phyloP scores from a whole-genome alignment of 2,329 filamentous ascomycete genomes.

The Colletotrichum incanum region DNA sequence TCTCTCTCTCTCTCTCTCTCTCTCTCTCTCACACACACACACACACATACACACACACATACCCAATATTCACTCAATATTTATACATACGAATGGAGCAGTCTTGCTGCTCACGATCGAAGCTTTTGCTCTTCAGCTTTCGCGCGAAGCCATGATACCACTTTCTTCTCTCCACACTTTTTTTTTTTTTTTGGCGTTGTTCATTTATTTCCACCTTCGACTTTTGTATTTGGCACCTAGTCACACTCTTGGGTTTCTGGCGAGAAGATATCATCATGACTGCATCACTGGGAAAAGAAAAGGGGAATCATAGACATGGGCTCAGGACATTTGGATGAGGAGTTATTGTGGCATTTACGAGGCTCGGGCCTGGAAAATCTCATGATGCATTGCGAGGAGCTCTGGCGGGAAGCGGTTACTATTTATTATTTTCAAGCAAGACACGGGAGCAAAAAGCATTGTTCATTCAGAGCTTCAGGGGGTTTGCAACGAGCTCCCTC shows the following conservation, averaged over 20 bases:
- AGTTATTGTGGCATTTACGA: constrained; percentile 43
- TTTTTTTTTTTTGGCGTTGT: constrained; percentile 19
- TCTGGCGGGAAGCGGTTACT: constrained; percentile 32
- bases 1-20: no score
- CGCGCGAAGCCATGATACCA: constrained; percentile 21
- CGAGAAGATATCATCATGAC: constrained; percentile 30
- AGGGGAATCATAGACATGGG: constrained; percentile 35
- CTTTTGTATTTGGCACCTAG: constrained; percentile 16
- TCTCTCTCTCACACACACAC: no score
- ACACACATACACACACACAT: not conserved
- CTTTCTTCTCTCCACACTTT: not conserved
- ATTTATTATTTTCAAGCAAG: not conserved
- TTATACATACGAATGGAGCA: not conserved
- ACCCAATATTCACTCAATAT: no score
- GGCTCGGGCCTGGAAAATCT: constrained; percentile 39
- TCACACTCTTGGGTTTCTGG: not conserved
- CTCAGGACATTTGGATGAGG: constrained; percentile 22
- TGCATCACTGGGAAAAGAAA: constrained; percentile 35
- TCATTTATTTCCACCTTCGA: constrained; percentile 9
- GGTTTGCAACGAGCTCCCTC: not conserved
- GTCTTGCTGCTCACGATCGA: not conserved
- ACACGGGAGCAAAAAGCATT: constrained; percentile 2
- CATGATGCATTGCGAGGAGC: constrained; percentile 42
- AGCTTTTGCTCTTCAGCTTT: not conserved
- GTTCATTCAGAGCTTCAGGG: not conserved